Percentiles rank a stretch among this genome's conserved stretches.
Evolutionary conservation across 805 yeast species (phyloP).

Genomic region (Saccharomycopsis amapae): DNA sequence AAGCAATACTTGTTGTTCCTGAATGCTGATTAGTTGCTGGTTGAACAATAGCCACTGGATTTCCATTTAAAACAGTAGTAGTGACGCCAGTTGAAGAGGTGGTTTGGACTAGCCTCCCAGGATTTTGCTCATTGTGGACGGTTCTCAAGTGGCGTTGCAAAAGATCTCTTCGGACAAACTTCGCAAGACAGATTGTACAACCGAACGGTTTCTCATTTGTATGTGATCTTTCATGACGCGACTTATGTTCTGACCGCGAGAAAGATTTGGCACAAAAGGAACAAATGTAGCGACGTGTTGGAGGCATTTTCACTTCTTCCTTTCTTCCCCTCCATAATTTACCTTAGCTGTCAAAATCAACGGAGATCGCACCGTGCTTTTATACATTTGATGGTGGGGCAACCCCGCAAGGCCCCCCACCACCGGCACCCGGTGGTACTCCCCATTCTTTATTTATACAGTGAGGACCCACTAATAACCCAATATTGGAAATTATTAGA

Average conservation of each 20-base stretch:
- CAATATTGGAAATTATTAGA: too few relatives aligned
- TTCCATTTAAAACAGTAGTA: neutral
- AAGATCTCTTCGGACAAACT: slow-evolving; percentile 72
- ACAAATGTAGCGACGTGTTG: slow-evolving; percentile 66
- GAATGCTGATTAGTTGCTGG: neutral
- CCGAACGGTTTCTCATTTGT: slow-evolving; percentile 76
- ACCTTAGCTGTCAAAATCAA: too few relatives aligned
- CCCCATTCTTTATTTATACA: too few relatives aligned
- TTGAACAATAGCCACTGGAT: neutral
- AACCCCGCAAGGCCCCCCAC: too few relatives aligned
- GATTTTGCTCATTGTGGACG: slow-evolving; percentile 41
- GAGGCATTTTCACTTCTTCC: slow-evolving; percentile 26
- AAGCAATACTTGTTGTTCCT: too few relatives aligned
- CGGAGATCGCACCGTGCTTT: too few relatives aligned
- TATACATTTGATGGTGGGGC: too few relatives aligned
- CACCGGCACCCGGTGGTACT: too few relatives aligned
- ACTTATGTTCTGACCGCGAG: slow-evolving; percentile 71
- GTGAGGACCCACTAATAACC: too few relatives aligned
- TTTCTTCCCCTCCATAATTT: too few relatives aligned
- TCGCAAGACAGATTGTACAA: slow-evolving; percentile 60
- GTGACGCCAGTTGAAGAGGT: neutral
- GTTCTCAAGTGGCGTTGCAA: slow-evolving; percentile 73
- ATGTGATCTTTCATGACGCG: slow-evolving; percentile 73
- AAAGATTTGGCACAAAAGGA: slow-evolving; percentile 75
- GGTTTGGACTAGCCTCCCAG: slow-evolving; percentile 13